phyloP scores from a whole-genome alignment of 2,329 filamentous ascomycete genomes.

The Acephala macrosclerotiorum region DNA sequence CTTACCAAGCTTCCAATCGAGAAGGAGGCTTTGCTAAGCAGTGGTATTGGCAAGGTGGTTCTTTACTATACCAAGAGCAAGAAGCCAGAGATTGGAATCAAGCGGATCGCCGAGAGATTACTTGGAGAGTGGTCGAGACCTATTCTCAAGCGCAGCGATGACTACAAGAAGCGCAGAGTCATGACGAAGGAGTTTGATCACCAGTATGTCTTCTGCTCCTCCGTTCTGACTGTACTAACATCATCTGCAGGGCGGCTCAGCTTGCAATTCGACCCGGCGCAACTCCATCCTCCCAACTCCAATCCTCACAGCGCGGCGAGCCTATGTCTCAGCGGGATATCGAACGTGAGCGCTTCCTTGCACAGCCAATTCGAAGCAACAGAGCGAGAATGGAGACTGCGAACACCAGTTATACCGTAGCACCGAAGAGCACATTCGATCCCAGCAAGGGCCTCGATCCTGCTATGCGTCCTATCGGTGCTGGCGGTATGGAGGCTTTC shows the following conservation, averaged over 20 bases:
- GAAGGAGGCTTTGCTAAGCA: conserved; percentile 88
- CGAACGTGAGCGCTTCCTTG: conserved; percentile 65
- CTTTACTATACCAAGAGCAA: conserved; percentile 98
- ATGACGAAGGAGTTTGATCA: conserved; percentile 70
- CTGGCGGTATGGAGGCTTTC: conserved; percentile 70
- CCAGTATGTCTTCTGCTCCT: conserved; percentile 54
- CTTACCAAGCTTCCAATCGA: conserved; percentile 84
- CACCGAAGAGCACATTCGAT: conserved; percentile 65
- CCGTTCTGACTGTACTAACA: conserved; percentile 21
- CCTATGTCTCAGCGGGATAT: conserved; percentile 42
- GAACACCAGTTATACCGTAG: conserved; percentile 45
- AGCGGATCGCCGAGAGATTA: conserved; percentile 91
- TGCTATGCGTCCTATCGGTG: conserved; percentile 62
- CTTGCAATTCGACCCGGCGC: conserved; percentile 45
- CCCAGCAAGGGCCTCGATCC: conserved; percentile 57
- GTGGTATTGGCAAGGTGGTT: conserved; percentile 94
- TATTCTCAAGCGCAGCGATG: conserved; percentile 90
- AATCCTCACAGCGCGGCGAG: conserved; percentile 37
- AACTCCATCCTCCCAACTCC: conserved; percentile 39
- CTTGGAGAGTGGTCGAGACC: conserved; percentile 95
- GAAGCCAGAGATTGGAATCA: conserved; percentile 86
- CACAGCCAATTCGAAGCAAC: conserved; percentile 61
- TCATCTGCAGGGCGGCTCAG: conserved; percentile 41
- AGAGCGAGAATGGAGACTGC: conserved; percentile 56
- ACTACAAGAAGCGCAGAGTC: conserved; percentile 85